Conservation (phyloP, 108 stramenopile species). For the Phaeodactylum tricornutum region DNA sequence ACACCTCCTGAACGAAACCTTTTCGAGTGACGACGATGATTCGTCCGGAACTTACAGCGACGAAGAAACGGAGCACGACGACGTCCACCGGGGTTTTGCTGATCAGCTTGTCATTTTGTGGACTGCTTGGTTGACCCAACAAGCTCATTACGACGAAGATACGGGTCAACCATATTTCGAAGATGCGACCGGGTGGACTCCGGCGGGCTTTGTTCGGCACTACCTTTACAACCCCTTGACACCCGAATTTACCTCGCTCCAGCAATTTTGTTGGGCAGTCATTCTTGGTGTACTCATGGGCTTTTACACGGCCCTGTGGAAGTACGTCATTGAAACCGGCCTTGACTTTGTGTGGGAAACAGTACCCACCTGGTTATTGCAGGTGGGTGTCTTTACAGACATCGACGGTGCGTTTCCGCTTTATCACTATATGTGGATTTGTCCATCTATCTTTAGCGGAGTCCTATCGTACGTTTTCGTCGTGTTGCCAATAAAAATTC, state of each 20-base stretch:
- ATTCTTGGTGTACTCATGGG: slow-evolving; percentile 45
- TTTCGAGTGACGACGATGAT: too few species aligned
- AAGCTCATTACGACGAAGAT: neutral
- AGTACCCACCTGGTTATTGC: slow-evolving; percentile 24
- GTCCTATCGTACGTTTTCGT: slow-evolving; percentile 33
- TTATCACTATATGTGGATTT: slow-evolving; percentile 60
- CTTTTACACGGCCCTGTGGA: slow-evolving; percentile 40
- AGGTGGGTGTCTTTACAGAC: slow-evolving; percentile 37
- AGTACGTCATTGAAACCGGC: slow-evolving; percentile 27
- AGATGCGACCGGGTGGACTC: slow-evolving; percentile 4
- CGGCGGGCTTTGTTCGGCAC: slow-evolving; percentile 16
- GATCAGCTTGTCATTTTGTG: neutral
- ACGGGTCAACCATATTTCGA: slow-evolving; percentile 18
- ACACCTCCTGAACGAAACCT: too few species aligned
- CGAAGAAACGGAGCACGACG: too few species aligned
- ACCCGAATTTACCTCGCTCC: slow-evolving; percentile 49
- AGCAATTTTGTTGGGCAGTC: slow-evolving; percentile 46
- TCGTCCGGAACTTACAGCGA: too few species aligned
- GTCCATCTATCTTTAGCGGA: slow-evolving; percentile 29
- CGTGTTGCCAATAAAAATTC: slow-evolving; percentile 19
- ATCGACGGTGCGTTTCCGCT: slow-evolving; percentile 37
- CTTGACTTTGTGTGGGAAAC: slow-evolving; percentile 43
- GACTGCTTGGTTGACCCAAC: neutral
- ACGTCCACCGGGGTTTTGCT: too few species aligned
- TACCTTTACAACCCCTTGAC: slow-evolving; percentile 33